Evolutionary conservation across 1,139 yeast species (phyloP).

Genomic region (Torulaspora globosa): DNA sequence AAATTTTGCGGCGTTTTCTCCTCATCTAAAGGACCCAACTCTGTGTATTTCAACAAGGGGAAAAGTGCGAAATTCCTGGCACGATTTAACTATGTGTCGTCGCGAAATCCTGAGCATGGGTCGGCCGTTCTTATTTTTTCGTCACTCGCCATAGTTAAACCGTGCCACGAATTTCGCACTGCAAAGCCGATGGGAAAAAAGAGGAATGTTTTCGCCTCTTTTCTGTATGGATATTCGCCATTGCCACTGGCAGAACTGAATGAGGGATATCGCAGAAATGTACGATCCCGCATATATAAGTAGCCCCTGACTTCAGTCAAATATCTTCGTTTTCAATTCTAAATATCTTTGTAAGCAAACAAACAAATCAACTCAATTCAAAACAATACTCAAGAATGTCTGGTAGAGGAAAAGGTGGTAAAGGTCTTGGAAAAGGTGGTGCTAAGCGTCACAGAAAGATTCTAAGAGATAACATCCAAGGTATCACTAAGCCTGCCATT

Average conservation of each 20-base stretch:
- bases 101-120: constrained; percentile 12
- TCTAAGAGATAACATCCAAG: constrained; percentile 98
- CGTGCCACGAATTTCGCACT: constrained; percentile 16
- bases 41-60: constrained; percentile 9
- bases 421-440: constrained; percentile 99
- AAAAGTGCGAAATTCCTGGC: constrained; percentile 12
- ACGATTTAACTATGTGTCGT: constrained; percentile 11
- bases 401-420: constrained; percentile 99
- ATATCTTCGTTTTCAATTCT: too few relatives aligned
- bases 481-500: constrained; percentile 99
- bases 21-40: constrained; percentile 3
- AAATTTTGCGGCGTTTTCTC: constrained; percentile 5
- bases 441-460: constrained; percentile 99
- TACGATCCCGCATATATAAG: background rate
- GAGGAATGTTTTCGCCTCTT: constrained; percentile 8
- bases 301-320: background rate
- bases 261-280: background rate
- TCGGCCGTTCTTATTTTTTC: constrained; percentile 13
- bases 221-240: constrained; percentile 11
- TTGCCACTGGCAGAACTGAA: background rate
- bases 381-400: constrained; percentile 58
- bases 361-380: constrained; percentile 16
- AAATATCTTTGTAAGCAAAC: background rate
- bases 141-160: constrained; percentile 9
- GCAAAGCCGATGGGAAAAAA: constrained; percentile 12